A percentile compares a stretch with the other conserved stretches of the same genome.
These are phyloP conservation scores for Heritiera fomes DNA, from an alignment of 345 rosid species.

Conservation along the genomic window DNA sequence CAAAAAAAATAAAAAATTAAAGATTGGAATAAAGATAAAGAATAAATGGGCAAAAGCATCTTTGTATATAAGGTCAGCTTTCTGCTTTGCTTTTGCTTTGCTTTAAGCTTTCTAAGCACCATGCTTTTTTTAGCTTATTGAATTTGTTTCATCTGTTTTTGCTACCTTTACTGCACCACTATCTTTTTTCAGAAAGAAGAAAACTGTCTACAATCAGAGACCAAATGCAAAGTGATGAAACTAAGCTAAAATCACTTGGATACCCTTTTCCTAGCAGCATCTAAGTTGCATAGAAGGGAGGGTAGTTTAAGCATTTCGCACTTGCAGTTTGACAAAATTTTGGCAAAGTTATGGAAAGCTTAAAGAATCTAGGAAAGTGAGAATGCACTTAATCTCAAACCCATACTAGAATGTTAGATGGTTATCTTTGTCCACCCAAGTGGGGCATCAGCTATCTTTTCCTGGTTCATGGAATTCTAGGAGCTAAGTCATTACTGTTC, in stretches of 20 bases:
- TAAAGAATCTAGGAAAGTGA: slow-evolving; percentile 8
- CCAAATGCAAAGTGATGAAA: slow-evolving; percentile 1
- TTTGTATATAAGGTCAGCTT: slow-evolving; percentile 35
- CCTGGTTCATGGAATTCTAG: background rate
- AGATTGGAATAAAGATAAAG: slow-evolving; percentile 37
- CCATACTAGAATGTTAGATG: background rate
- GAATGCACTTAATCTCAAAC: background rate
- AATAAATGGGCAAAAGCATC: slow-evolving; percentile 32
- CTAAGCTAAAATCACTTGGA: background rate
- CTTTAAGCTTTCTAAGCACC: background rate
- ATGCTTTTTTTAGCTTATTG: background rate
- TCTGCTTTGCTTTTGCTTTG: slow-evolving; percentile 13
- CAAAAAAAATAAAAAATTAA: background rate
- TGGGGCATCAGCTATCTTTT: background rate
- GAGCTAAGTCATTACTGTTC: background rate
- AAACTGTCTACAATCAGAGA: slow-evolving; percentile 7
- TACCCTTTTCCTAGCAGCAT: background rate
- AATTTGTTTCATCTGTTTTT: too few relatives aligned
- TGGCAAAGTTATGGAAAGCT: background rate
- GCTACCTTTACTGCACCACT: background rate
- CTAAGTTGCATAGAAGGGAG: background rate
- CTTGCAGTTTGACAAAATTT: background rate
- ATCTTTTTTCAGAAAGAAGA: slow-evolving; percentile 24
- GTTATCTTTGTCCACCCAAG: slow-evolving; percentile 8
- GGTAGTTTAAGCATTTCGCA: background rate